Evolutionary conservation across 2,329 filamentous ascomycete genomes (phyloP).

Genomic region (Aureobasidium musti): DNA sequence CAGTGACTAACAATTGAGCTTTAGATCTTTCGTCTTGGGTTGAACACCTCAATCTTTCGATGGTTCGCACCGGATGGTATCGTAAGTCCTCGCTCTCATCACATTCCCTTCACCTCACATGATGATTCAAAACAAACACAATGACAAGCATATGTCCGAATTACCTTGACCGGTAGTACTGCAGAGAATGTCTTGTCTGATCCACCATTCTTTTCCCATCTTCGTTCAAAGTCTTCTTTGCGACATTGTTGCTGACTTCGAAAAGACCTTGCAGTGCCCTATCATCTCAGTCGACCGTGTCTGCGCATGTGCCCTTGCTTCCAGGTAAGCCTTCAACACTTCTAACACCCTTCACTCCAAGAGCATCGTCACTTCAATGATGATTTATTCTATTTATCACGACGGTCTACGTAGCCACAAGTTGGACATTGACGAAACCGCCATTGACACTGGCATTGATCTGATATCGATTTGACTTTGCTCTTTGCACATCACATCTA

Average conservation of each 20-base stretch:
- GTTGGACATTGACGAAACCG: conserved; percentile 45
- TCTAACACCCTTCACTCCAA: not conserved
- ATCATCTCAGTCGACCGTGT: not conserved
- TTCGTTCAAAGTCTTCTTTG: conserved; percentile 35
- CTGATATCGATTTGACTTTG: conserved; percentile 24
- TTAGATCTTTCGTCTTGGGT: not conserved
- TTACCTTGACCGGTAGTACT: conserved; percentile 42
- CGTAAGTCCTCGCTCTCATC: conserved; percentile 22
- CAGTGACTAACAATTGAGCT: conserved; percentile 26
- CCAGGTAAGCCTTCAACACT: conserved; percentile 25
- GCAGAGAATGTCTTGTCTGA: conserved; percentile 40
- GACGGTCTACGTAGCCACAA: conserved; percentile 47
- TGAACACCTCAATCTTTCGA: not conserved
- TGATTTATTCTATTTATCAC: conserved; percentile 44
- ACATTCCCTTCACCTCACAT: conserved; percentile 31
- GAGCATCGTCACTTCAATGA: conserved; percentile 36
- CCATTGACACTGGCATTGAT: conserved; percentile 41
- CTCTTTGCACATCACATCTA: not conserved
- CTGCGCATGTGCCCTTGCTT: not conserved
- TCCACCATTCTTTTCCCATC: not conserved
- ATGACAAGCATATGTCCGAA: conserved; percentile 49
- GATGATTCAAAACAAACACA: conserved; percentile 40
- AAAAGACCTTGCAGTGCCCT: not conserved
- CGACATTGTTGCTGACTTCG: conserved; percentile 33
- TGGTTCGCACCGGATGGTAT: not conserved